These are phyloP conservation scores for Mortierella sp. DNA, from an alignment of 371 early-diverging fungal genomes.

Conservation along the genomic window DNA sequence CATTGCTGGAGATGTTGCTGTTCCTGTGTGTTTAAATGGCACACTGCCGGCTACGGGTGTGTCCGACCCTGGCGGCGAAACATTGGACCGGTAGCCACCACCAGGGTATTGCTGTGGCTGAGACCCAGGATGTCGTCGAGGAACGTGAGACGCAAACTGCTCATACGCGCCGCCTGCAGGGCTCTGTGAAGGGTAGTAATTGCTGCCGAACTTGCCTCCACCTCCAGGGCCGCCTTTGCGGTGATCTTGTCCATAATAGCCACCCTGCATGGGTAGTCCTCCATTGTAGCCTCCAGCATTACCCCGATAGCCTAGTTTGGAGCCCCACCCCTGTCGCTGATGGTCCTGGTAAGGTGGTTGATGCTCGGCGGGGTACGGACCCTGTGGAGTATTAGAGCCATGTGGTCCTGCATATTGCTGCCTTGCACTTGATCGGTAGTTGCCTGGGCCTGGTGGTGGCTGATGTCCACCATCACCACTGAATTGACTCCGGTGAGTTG, in stretches of 20 bases:
- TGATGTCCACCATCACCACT: conserved; percentile 20
- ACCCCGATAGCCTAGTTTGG: conserved; percentile 27
- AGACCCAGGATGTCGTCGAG: conserved; percentile 22
- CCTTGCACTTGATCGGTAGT: conserved; percentile 20
- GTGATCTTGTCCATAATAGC: conserved; percentile 22
- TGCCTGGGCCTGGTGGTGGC: neutral
- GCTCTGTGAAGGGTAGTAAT: neutral
- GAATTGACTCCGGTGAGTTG: conserved; percentile 17
- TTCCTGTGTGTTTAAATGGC: conserved; percentile 6
- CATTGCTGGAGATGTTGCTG: conserved; percentile 4
- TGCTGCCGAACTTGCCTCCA: conserved; percentile 17
- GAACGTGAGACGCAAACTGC: conserved; percentile 2
- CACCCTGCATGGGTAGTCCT: conserved; percentile 16
- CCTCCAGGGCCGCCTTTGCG: conserved; percentile 29
- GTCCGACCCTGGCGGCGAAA: conserved; percentile 3
- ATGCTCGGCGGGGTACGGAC: conserved; percentile 7
- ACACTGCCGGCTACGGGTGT: neutral
- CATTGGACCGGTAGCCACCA: conserved; percentile 4
- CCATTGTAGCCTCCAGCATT: conserved; percentile 4
- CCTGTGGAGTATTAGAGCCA: conserved; percentile 7
- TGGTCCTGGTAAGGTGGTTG: conserved; percentile 10
- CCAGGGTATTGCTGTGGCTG: conserved; percentile 10
- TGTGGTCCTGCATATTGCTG: conserved; percentile 10
- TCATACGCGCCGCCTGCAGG: conserved; percentile 19
- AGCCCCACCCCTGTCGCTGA: conserved; percentile 21